Base-by-base conservation (phyloP, 305 asterid species). In the Ajuga reptans region DNA sequence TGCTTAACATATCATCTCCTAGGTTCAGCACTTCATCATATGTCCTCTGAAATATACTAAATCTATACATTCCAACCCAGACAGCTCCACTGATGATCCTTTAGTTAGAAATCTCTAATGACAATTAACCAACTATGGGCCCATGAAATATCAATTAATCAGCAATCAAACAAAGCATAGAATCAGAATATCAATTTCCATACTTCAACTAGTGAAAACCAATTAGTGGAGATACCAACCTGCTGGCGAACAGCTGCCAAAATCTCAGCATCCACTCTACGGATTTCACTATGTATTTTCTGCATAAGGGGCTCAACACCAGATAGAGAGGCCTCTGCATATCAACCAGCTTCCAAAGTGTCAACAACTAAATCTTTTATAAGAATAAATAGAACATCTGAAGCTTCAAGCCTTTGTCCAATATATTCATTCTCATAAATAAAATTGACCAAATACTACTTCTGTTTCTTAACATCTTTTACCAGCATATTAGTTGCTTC, bases 291-390 rank as follows among this genome's bases (percentile, higher is more conserved):
- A 42, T 89, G 97, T 86, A 91, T 86, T 82, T 89, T 94, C 80
- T 91, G 96, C 97, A 94, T 81, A 70, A 94, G 95, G 77, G 96
- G 99, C 88, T 91, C 99, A 46, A 91, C 91, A n/a, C 95, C 98
- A 72, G 94, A 89, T 72, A 91, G 82, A 75, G 96, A 91, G 54
- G 96, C 86, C 84, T 89, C 96, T 91, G 88, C 84, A 80, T 15
- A 76, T 60, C 51, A 69, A 80, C 68, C 74, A 72, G 49, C 47
- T 43, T 56, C 82, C 73, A 57, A 66, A 53, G 55, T 15, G 14
- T 72, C 69, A 82, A 52, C 15, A 70, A 16, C 9, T 14, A 43
- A 66, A 63, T 63, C 17, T 27, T 31, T 64, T 56, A 75, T 57
- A 34, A 55, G 4, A 66, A 31, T 58, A 69, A 77, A 51, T 10